Conservation (phyloP, 2,329 filamentous ascomycete species). For the Esteya vermicola region DNA sequence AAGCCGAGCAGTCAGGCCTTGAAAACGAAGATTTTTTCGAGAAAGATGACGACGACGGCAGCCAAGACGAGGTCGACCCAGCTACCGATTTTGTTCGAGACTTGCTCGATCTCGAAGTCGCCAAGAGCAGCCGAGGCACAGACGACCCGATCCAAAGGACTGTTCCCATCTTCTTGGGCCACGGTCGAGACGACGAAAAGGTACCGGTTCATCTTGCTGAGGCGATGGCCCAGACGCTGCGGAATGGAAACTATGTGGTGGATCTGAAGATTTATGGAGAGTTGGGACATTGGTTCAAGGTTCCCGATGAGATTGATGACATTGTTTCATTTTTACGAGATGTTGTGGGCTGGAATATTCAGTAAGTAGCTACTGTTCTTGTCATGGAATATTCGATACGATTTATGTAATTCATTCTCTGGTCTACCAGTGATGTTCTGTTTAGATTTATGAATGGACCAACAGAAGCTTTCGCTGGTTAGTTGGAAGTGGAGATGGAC, state of each 20-base stretch:
- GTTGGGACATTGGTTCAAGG: slow-evolving; percentile 32
- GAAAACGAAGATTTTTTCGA: background rate
- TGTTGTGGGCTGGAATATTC: no score
- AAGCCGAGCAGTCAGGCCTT: background rate
- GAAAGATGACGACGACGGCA: background rate
- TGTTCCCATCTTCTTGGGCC: slow-evolving; percentile 29
- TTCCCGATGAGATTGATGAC: slow-evolving; percentile 33
- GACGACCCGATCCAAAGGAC: slow-evolving; percentile 11
- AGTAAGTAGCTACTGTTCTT: no score
- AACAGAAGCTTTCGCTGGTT: no score
- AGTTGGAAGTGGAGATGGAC: no score
- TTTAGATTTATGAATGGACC: no score
- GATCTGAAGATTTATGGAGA: slow-evolving; percentile 24
- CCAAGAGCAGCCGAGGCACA: background rate
- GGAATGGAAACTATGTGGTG: slow-evolving; percentile 19
- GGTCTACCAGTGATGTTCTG: no score
- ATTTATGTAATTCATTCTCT: no score
- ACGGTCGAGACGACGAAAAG: slow-evolving; percentile 25
- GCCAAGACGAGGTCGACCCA: background rate
- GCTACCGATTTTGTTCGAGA: background rate
- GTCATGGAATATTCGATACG: no score
- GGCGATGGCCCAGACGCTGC: slow-evolving; percentile 16
- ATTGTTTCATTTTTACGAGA: slow-evolving; percentile 20
- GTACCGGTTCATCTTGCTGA: slow-evolving; percentile 19
- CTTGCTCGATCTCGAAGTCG: background rate